A percentile compares a stretch with the other conserved stretches of the same genome.
Evolutionary conservation across 257 asterid species (phyloP).

Genomic region (Eustoma russellianum): DNA sequence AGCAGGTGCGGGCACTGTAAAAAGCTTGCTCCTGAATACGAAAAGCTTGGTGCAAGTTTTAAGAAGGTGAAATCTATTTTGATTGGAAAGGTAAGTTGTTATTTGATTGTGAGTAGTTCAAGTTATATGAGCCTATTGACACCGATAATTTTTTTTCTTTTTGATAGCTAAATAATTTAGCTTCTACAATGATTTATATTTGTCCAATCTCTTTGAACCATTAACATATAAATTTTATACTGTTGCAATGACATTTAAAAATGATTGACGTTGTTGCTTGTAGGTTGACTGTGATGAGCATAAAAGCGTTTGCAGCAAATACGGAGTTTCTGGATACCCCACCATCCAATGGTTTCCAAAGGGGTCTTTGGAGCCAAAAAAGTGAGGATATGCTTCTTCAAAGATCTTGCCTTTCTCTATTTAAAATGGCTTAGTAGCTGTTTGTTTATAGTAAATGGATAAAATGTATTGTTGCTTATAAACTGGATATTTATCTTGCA

Average conservation of each 20-base stretch:
- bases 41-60: slow-evolving; percentile 83
- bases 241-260: no score
- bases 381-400: slow-evolving; percentile 34
- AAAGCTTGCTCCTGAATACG: slow-evolving; percentile 93
- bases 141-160: no score
- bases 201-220: not conserved
- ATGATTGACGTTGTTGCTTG: not conserved
- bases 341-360: slow-evolving; percentile 95
- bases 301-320: slow-evolving; percentile 69
- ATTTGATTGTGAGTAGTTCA: not conserved
- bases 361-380: slow-evolving; percentile 85
- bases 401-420: not conserved
- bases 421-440: not conserved
- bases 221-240: no score
- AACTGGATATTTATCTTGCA: slow-evolving; percentile 15
- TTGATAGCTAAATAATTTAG: no score
- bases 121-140: no score
- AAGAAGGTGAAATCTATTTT: slow-evolving; percentile 84
- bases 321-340: slow-evolving; percentile 88
- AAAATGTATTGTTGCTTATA: slow-evolving; percentile 3
- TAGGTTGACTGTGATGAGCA: slow-evolving; percentile 96
- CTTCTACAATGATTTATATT: not conserved
- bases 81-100: slow-evolving; percentile 68
- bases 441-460: not conserved
- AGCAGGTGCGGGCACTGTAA: slow-evolving; percentile 98